Percentiles rank a stretch among this genome's conserved stretches.
Evolutionary conservation across 331 rosid species (phyloP).

Genomic region (Ulmus americana): DNA sequence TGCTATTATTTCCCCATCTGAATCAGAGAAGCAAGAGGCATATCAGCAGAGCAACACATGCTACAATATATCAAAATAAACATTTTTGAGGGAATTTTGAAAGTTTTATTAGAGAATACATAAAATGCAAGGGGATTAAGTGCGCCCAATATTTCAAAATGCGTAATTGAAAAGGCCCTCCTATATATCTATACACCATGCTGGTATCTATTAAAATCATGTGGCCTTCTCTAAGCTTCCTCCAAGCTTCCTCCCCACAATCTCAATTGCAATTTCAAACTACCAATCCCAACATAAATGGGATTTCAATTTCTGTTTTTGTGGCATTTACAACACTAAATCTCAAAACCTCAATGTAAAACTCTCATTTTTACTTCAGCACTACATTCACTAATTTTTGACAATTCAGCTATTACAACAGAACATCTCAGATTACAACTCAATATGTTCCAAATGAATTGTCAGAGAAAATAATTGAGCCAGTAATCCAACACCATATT

Average conservation of each 20-base stretch:
- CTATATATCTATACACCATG: background rate
- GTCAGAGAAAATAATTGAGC: background rate
- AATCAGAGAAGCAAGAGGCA: slow-evolving; percentile 20
- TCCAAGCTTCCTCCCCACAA: background rate
- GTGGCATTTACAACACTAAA: background rate
- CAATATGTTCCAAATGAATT: no score
- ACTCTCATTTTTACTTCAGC: background rate
- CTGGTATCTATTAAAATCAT: background rate
- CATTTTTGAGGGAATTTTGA: background rate
- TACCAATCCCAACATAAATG: background rate
- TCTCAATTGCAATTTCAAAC: slow-evolving; percentile 1
- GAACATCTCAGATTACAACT: no score
- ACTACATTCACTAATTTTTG: no score
- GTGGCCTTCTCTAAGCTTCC: background rate
- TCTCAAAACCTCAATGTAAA: background rate
- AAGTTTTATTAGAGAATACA: background rate
- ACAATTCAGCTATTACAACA: no score
- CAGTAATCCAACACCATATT: slow-evolving; percentile 5
- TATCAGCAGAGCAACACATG: slow-evolving; percentile 24
- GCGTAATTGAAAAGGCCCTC: background rate
- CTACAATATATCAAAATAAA: background rate
- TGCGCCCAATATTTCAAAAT: background rate
- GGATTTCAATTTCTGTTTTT: background rate
- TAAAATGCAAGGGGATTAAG: background rate
- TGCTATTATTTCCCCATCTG: slow-evolving; percentile 82